Base-by-base conservation (phyloP, 2,329 filamentous ascomycete genomes). In the Cercospora nicotianae region DNA sequence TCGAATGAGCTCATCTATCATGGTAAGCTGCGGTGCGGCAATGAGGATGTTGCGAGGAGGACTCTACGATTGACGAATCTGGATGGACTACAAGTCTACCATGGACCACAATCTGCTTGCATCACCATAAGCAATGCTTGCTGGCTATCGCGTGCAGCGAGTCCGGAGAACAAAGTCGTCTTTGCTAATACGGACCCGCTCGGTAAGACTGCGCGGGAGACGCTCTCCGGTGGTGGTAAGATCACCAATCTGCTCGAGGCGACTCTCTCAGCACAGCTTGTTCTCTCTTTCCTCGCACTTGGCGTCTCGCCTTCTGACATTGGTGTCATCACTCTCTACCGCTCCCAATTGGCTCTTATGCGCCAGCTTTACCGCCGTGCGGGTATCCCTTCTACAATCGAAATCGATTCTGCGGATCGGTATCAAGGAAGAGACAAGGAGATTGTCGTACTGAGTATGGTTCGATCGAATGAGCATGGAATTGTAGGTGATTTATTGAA, bases 341-440 rank as follows among this genome's bases (percentile, higher is more conserved):
- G 95, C 67, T 94, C 91, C 5, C 95, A 99, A 79, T 87, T 99
- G 1, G 89, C 92, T 0, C 83, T 97, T 2, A 85, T 99, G 1
- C 91, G 92, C 71, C 88, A 94, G 69, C 85, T 85, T 10, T 86
- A 97, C 36, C 74, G 72, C 20, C 63, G 68, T 3, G 66, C 79
- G 68, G 71, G 80, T 73, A 58, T 81, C 73, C 55, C 81, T 84
- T 0, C 81, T 0, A 86, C 87, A 2, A 89, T 99, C 1, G 95
- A 99, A 80, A 93, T 98, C 86, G 93, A 99, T 80, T 98, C 95
- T 0, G 94, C 95, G 3, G 95, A 99, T 80, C 93, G 94, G 55
- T 99, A 97, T 79, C 95, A 99, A 78, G 95, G 95, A 6, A 88
- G 95, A 9, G 95, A 99, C 80, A 99, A 99, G 78, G 93, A 97